Base-by-base conservation (phyloP, 257 asterid species). In the Gentiana straminea region DNA sequence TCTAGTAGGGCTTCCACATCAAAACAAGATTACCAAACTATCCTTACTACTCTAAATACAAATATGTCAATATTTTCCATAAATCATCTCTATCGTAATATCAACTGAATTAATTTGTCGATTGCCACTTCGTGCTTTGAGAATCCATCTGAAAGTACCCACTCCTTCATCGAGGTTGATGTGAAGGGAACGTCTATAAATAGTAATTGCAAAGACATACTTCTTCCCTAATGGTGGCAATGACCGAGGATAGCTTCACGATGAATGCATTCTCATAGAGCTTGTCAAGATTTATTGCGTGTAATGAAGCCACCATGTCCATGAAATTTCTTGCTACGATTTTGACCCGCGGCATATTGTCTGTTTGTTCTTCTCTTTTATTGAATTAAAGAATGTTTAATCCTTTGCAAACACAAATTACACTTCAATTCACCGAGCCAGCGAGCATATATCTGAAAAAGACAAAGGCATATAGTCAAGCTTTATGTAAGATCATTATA, bases 301-400 rank as follows among this genome's bases (percentile, higher is more conserved):
- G 97, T 83, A 92, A 65, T 37, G 97, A 92, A 54, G 97, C 94
- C 83, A 85, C 98, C 97, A 92, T 92, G 73, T 92, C 98, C 98
- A 88, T 85, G 67, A 92, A 92, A 63, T 92, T 92, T 67, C 78
- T 85, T 5, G 98, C 95, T 3, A 92, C 97, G 49, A 92, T 79
- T 75, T 71, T 88, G 64, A 92, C 94, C 63, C 84, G 94, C 70
- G 97, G 97, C 98, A 92, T 91, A 70, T 75, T 71, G 70, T 49
- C 10, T 36, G n/a, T 1, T 46, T 24, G 24, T 24, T 24, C 24
- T 24, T 24, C 24, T 24, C 1, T 24, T 24, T 24, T 24, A 24
- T 24, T 24, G 24, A 24, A 24, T 24, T 24, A 24, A 24, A 24
- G 24, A 24, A 24, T 24, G 24, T 0, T 24, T 24, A 24, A 24